Base-by-base conservation (phyloP, 371 early-diverging fungal genomes). In the Apophysomyces trapeziformis region DNA sequence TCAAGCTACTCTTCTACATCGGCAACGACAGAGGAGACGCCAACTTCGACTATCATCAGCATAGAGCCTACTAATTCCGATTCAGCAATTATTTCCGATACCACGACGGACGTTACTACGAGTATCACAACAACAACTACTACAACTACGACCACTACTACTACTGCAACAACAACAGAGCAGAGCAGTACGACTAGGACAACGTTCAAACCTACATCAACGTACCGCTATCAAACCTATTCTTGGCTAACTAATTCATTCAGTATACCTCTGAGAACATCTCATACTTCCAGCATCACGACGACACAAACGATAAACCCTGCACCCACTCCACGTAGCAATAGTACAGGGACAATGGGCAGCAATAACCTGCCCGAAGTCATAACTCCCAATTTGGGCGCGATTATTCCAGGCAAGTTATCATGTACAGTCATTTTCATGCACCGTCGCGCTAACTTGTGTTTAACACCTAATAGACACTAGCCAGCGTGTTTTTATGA, bases 361-460 rank as follows among this genome's bases (percentile, higher is more conserved):
- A 35, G 60, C 21, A 47, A 66, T 35, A 68, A 57, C 26, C 37
- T 79, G 3, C 83, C 83, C 37, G 70, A 79, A 60, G 78, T 70
- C 60, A 82, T 82, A 73, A 80, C 80, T 7, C 83, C 83, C 26
- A 82, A 82, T 57, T 61, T 76, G 4, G 68, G 78, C 69, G 79
- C 80, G 9, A 76, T 78, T 63, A 77, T 82, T 58, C 83, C 83
- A 37, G 32, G 78, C 72, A 67, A 68, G 63, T 57, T 26, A 26
- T 26, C 32, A 21, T 4, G 8, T 7, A 36, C 18, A 65, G 9
- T 47, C 36, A 26, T 37, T 39, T 63, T 58, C n/a, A 18, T 35
- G n/a, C 18, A 39, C 38, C 50, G 36, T 60, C 59, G 14, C 13
- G 46, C 57, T 32, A 35, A n/a, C 21, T 26, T 12, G 39, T 13